phyloP scores from a whole-genome alignment of 352 stramenopile species.

The Pythium volutum region DNA sequence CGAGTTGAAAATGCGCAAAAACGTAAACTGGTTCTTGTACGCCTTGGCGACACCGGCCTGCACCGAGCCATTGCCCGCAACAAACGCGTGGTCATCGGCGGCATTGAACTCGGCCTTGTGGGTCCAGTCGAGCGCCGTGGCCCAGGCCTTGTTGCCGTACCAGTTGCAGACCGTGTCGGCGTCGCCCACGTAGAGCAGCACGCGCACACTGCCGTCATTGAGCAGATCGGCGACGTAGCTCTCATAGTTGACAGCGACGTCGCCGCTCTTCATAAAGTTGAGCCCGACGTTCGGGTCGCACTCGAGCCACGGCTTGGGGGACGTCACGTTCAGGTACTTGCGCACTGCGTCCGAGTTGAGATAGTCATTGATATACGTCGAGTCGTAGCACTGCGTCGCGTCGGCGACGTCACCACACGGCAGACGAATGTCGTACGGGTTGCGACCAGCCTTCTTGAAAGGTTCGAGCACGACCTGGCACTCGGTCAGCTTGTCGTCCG shows the following conservation, averaged over 20 bases:
- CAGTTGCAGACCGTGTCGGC: constrained; percentile 95
- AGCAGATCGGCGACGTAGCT: constrained; percentile 41
- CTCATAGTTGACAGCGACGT: not conserved
- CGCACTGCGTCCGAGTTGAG: not conserved
- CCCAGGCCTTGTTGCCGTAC: constrained; percentile 91
- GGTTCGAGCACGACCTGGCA: constrained; percentile 27
- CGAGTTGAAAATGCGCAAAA: constrained; percentile 82
- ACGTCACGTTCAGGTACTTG: not conserved
- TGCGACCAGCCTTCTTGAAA: constrained; percentile 33
- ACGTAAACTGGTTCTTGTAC: constrained; percentile 47
- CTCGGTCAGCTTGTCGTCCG: constrained; percentile 5
- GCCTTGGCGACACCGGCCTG: constrained; percentile 19
- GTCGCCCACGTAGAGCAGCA: constrained; percentile 48
- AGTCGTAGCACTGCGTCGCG: not conserved
- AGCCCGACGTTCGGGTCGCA: not conserved
- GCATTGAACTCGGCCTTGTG: constrained; percentile 72
- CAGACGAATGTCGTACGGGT: constrained; percentile 71
- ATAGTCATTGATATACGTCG: constrained; percentile 46
- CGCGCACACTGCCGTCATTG: constrained; percentile 24
- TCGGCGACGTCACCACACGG: constrained; percentile 14
- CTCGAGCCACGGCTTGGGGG: not conserved
- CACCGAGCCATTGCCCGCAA: constrained; percentile 1
- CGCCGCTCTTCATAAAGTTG: not conserved
- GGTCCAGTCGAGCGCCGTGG: constrained; percentile 80
- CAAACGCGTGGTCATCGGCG: constrained; percentile 21